phyloP scores from a whole-genome alignment of 1,284 basidiomycete species.

The Bondarzewia mesenterica region DNA sequence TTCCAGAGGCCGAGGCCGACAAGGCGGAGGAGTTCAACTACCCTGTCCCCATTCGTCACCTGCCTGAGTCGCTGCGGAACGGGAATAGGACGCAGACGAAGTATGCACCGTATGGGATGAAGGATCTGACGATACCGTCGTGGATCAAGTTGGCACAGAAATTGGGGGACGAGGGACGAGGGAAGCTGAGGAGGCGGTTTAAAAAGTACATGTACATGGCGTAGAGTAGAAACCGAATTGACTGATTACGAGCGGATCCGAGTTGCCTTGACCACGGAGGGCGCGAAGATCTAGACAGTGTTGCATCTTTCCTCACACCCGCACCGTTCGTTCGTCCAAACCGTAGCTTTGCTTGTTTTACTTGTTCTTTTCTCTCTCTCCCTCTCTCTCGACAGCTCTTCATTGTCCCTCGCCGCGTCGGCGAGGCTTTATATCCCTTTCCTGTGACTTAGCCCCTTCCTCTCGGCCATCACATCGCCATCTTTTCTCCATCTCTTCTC shows the following conservation, averaged over 20 bases:
- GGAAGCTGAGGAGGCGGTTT: slow-evolving; percentile 61
- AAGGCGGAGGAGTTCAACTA: slow-evolving; percentile 28
- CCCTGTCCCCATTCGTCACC: slow-evolving; percentile 57
- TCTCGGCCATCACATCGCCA: slow-evolving; percentile 9
- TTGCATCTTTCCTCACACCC: slow-evolving; percentile 5
- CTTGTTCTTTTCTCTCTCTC: slow-evolving; percentile 11
- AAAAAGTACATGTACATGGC: slow-evolving; percentile 64
- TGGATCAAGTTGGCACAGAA: slow-evolving; percentile 68
- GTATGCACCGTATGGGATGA: slow-evolving; percentile 65
- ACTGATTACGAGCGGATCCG: slow-evolving; percentile 1
- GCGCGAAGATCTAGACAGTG: slow-evolving; percentile 15
- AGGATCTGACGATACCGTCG: slow-evolving; percentile 70
- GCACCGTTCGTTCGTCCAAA: not conserved
- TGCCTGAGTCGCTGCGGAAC: slow-evolving; percentile 50
- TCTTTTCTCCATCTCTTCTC: slow-evolving; percentile 12
- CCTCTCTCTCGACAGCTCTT: not conserved
- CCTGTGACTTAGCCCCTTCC: slow-evolving; percentile 14
- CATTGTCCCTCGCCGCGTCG: not conserved
- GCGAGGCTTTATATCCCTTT: slow-evolving; percentile 1
- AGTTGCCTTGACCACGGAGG: slow-evolving; percentile 65
- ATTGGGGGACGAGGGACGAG: slow-evolving; percentile 45
- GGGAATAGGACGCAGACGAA: slow-evolving; percentile 32
- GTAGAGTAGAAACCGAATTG: slow-evolving; percentile 15
- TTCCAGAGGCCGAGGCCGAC: slow-evolving; percentile 22
- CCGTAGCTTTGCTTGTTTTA: no score